These are phyloP conservation scores for Komagataella pseudopastoris DNA, from an alignment of 805 yeast species.

Conservation along the genomic window DNA sequence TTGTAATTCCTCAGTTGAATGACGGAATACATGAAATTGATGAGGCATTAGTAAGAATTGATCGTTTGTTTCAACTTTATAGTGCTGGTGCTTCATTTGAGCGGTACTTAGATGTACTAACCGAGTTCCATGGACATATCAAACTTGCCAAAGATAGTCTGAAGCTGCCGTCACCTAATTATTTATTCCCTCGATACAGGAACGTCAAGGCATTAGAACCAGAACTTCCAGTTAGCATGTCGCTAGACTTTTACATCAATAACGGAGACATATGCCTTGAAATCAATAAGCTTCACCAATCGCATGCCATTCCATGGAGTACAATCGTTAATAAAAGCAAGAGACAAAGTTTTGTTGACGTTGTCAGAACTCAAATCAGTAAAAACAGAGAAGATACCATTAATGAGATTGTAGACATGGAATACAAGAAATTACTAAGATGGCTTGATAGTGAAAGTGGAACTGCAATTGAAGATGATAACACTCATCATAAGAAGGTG, in stretches of 20 bases:
- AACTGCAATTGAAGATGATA: constrained; percentile 1
- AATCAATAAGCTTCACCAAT: constrained; percentile 32
- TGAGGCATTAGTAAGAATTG: constrained; percentile 29
- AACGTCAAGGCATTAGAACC: constrained; percentile 25
- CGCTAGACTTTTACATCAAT: constrained; percentile 43
- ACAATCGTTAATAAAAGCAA: constrained; percentile 30
- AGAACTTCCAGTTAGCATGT: constrained; percentile 27
- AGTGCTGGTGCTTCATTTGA: not conserved
- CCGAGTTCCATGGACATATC: constrained; percentile 5
- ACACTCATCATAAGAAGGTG: not conserved
- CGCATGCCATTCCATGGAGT: constrained; percentile 53
- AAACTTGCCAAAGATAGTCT: constrained; percentile 21
- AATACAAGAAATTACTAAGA: constrained; percentile 20
- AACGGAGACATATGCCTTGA: constrained; percentile 56
- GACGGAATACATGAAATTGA: constrained; percentile 20
- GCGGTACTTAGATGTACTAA: not conserved
- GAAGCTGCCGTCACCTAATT: constrained; percentile 37
- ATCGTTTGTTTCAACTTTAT: constrained; percentile 18
- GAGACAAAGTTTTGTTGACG: constrained; percentile 39
- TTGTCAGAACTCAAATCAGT: constrained; percentile 39
- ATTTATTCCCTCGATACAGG: constrained; percentile 46
- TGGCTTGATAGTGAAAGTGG: constrained; percentile 10
- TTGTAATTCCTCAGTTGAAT: constrained; percentile 27
- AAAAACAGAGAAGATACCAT: constrained; percentile 24
- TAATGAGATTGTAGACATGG: constrained; percentile 23